Percentiles rank a stretch among this genome's conserved stretches.
Evolutionary conservation across 139 green algal genomes (phyloP).

Genomic region (Chlorella sp.): DNA sequence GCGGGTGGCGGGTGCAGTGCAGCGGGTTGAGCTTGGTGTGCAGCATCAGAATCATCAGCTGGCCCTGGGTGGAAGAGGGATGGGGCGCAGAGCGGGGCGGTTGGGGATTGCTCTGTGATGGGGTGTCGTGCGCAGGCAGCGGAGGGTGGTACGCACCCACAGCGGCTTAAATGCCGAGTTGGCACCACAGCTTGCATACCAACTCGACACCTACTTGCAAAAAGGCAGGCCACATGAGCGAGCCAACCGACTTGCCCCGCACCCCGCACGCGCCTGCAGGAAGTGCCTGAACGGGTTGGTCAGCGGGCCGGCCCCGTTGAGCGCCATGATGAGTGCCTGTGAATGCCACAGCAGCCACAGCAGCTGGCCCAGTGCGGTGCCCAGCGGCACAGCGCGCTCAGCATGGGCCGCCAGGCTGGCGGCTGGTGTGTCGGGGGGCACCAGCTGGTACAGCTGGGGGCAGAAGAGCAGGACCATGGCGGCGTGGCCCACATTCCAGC

Average conservation of each 20-base stretch:
- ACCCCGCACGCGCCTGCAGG: not conserved
- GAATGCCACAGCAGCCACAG: constrained; percentile 18
- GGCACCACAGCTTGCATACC: no score
- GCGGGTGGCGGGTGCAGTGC: not conserved
- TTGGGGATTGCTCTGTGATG: not conserved
- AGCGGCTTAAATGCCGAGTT: no score
- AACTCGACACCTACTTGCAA: no score
- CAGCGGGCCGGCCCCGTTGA: not conserved
- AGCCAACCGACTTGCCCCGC: no score
- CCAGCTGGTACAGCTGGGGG: not conserved
- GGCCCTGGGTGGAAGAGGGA: not conserved
- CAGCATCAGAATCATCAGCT: constrained; percentile 8
- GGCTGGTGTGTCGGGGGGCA: not conserved
- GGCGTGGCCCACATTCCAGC: not conserved
- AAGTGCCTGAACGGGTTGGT: not conserved
- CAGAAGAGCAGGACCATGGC: not conserved
- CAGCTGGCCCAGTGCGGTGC: not conserved
- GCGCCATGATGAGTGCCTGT: not conserved
- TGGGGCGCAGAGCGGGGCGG: not conserved
- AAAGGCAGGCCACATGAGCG: no score
- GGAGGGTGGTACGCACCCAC: no score
- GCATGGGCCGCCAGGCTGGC: not conserved
- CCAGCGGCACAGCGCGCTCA: not conserved
- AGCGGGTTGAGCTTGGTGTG: not conserved
- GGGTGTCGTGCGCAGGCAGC: no score